Evolutionary conservation across 2,329 filamentous ascomycete species (phyloP).

Genomic region (Hypoxylon sp.): DNA sequence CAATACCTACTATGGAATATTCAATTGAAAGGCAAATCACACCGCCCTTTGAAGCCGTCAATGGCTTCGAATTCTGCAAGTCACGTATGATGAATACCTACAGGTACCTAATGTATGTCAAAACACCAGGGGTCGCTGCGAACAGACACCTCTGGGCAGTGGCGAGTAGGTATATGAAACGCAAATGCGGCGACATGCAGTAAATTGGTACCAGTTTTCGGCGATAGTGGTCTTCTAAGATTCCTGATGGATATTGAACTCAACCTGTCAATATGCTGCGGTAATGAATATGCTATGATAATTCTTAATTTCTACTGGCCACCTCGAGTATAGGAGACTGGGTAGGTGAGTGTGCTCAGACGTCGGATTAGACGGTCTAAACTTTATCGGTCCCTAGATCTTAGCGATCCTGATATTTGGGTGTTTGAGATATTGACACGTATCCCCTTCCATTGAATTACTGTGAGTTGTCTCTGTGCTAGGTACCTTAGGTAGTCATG

Average conservation of each 20-base stretch:
- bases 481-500: neutral
- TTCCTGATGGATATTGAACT: conserved; percentile 25
- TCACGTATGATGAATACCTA: conserved; percentile 25
- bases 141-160: conserved; percentile 40
- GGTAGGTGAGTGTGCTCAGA: conserved; percentile 32
- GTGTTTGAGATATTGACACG: conserved; percentile 10
- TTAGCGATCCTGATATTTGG: conserved; percentile 7
- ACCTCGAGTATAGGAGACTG: conserved; percentile 8
- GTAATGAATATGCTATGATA: conserved; percentile 1
- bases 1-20: conserved; percentile 1
- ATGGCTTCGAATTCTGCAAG: conserved; percentile 30
- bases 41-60: conserved; percentile 29
- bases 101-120: conserved; percentile 28
- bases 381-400: conserved; percentile 12
- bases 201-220: conserved; percentile 22
- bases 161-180: conserved; percentile 41
- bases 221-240: conserved; percentile 21
- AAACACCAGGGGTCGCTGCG: conserved; percentile 22
- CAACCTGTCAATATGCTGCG: neutral
- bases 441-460: conserved; percentile 8
- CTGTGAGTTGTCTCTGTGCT: neutral
- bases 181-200: conserved; percentile 36
- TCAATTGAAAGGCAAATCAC: conserved; percentile 24
- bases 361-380: conserved; percentile 19
- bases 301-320: conserved; percentile 15